Evolutionary conservation across 208 protist genomes (phyloP).

Genomic region (Endotrypanum monterogeii): DNA sequence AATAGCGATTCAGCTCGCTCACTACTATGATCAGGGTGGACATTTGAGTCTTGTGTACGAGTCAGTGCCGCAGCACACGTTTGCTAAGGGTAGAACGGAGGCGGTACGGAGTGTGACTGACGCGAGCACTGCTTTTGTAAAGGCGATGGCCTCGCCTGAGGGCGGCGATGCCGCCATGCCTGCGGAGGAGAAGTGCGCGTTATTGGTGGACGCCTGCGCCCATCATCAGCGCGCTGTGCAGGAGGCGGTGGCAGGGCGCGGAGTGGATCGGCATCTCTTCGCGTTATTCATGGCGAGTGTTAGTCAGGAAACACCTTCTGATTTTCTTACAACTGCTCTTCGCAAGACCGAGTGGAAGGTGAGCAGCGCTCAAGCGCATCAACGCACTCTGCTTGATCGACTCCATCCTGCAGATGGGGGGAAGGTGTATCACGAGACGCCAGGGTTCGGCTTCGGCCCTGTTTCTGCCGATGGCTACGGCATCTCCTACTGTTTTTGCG

Average conservation of each 20-base stretch:
- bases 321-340: constrained; percentile 65
- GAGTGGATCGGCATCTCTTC: constrained; percentile 90
- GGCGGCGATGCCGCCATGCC: constrained; percentile 17
- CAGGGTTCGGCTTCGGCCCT: constrained; percentile 86
- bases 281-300: constrained; percentile 78
- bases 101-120: constrained; percentile 70
- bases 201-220: constrained; percentile 63
- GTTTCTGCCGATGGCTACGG: constrained; percentile 87
- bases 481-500: constrained; percentile 87
- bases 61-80: constrained; percentile 61
- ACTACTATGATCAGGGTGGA: constrained; percentile 65
- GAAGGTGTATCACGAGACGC: constrained; percentile 47
- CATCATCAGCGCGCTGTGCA: constrained; percentile 55
- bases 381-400: constrained; percentile 58
- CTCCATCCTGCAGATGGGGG: constrained; percentile 40
- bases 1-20: constrained; percentile 85
- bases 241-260: constrained; percentile 70
- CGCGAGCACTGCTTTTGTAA: constrained; percentile 58
- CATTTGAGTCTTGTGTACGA: constrained; percentile 76
- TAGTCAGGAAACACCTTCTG: constrained; percentile 50
- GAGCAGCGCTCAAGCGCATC: constrained; percentile 77
- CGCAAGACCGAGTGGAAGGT: constrained; percentile 75
- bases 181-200: constrained; percentile 27
- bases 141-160: constrained; percentile 33
- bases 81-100: constrained; percentile 75